Evolutionary conservation across 1,284 basidiomycete genomes (phyloP), one percentile per base, ranked within the genome.

Genomic region (Ustilago xerochloae): DNA sequence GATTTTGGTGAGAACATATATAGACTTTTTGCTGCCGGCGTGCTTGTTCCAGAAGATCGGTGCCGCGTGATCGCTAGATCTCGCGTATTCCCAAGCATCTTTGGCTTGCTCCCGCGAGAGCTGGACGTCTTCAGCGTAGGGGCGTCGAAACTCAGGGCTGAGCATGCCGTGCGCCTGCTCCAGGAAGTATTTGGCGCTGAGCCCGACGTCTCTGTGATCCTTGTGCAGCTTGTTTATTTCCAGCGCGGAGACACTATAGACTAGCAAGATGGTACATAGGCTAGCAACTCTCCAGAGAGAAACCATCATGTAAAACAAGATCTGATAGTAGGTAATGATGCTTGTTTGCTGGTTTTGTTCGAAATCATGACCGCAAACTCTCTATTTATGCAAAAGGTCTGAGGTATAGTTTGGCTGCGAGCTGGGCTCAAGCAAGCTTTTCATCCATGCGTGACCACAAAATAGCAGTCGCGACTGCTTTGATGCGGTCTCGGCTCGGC

Each of bases 1-100:
- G 15, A 59, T n/a, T 26, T 59, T 59, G 16, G 57, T 59, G 6
- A 59, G 24, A 9, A 38, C 10, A 28, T 59, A 59, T 32, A 52
- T n/a, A 0, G 39, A 43, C 6, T 29, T 22, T 0, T 3, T 12
- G 28, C 7, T 24, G 1, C 4, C 24, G 4, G 22, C 1, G 22
- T 13, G 20, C 6, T 26, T 0, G 22, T 43, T 50, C 15, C 7
- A 15, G 24, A 16, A 50, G n/a, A 50, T 26, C 13, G 56, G 38
- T 2, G 38, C 55, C 6, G 35, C 18, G 4, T 4, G 16, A 5
- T 29, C 9, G 10, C 3, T 4, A 2, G 18, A 1, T n/a, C n/a
- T n/a, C 6, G 56, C 47, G 20, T 45, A 45, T 2, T 20, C 6
- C 48, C 56, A 58, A 22, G 56, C 56, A 16, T 2, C 0, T 24